Percentiles rank a stretch among this genome's conserved stretches.
Conservation (phyloP, 176 grass and related monocot species). For the Phyllostachys edulis region DNA sequence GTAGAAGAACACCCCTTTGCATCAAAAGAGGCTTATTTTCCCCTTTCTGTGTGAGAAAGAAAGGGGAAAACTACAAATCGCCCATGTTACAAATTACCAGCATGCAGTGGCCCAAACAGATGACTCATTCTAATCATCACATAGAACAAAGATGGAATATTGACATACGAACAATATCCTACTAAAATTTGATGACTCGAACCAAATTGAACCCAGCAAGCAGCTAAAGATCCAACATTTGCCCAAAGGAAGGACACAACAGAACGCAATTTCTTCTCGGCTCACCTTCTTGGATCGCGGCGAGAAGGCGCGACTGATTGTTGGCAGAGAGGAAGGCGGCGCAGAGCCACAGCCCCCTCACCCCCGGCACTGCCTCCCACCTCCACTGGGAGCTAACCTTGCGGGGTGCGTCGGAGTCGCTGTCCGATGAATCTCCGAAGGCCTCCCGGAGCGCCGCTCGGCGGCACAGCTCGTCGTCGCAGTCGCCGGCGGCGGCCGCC, state of each 20-base stretch:
- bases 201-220: background rate
- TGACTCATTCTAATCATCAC: background rate
- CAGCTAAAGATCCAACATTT: background rate
- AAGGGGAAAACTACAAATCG: too few species aligned
- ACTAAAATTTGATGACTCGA: conserved; percentile 12
- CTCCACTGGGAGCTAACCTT: background rate
- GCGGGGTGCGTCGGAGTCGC: background rate
- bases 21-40: too few species aligned
- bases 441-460: conserved; percentile 41
- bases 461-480: background rate
- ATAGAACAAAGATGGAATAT: background rate
- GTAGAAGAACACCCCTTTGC: too few species aligned
- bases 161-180: background rate
- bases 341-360: conserved; percentile 64
- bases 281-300: conserved; percentile 48
- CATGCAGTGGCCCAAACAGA: too few species aligned
- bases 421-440: conserved; percentile 56
- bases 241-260: background rate
- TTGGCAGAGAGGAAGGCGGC: conserved; percentile 40
- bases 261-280: background rate
- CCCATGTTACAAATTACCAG: too few species aligned
- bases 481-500: background rate
- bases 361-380: conserved; percentile 44
- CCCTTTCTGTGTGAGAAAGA: too few species aligned
- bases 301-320: conserved; percentile 49